Base-by-base conservation (phyloP, 2,329 filamentous ascomycete species). In the Epicoccum sorghinum region DNA sequence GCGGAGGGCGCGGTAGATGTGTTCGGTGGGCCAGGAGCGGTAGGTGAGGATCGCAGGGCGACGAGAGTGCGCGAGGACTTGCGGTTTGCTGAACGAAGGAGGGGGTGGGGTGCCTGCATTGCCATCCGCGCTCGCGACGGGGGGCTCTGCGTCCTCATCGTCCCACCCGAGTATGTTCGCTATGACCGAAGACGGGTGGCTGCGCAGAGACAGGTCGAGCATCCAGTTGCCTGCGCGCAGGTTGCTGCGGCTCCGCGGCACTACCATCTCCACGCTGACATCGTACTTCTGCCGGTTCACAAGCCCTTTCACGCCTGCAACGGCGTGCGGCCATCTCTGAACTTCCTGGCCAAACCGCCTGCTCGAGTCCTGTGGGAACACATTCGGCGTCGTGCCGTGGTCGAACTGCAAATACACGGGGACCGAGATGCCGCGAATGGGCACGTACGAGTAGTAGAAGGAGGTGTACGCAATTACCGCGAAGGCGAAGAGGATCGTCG, bases 221-320 rank as follows among this genome's bases (percentile, higher is more conserved):
- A 99, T 99, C 80, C 97, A 98, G 77, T 98, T 98, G 25, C 95
- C 95, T 12, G 84, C 83, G 2, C 83, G 83, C 22, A 89, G 77
- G 67, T 99, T 99, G 1, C 82, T 76, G 0, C 86, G 86, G 2
- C 91, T 95, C 36, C 88, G 86, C 14, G 95, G 95, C 59, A 99
- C 80, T 3, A 84, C 83, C 29, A 99, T 81, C 22, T 85, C 80
- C 1, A 98, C 81, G 4, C 84, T 82, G 37, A 99, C 83, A 73
- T 98, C 92, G 80, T 99, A 99, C 42, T 87, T 83, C 72, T 97
- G 93, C 41, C 58, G 95, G 78, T 41, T 84, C 80, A 18, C 79
- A 64, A 61, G 61, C 1, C 65, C 67, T 1, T 59, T 47, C 10
- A 88, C 71, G 14, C 72, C 67, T 3, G 79, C 79, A 1, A 77